These are phyloP conservation scores for Coemansia sp. DNA, from an alignment of 371 early-diverging fungal genomes.

Conservation along the genomic window DNA sequence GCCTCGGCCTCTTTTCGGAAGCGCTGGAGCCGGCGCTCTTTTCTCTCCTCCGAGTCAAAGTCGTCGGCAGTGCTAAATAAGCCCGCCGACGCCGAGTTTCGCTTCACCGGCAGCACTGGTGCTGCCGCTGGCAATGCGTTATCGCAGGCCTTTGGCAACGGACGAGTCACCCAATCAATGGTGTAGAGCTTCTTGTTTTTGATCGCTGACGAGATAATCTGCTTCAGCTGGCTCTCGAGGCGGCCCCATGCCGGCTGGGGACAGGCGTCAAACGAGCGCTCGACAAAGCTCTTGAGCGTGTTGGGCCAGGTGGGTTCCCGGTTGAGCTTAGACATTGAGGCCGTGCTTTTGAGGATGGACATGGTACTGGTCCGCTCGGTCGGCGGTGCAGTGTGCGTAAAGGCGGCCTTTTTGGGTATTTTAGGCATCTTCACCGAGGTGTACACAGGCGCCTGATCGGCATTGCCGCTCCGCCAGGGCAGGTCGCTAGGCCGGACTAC, in stretches of 20 bases:
- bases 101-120: constrained; percentile 14
- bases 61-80: constrained; percentile 10
- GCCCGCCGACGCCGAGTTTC: constrained; percentile 22
- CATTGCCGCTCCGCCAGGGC: constrained; percentile 10
- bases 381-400: neutral
- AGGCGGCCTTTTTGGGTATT: constrained; percentile 15
- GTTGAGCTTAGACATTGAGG: constrained; percentile 2
- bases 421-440: constrained; percentile 19
- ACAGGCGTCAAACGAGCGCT: constrained; percentile 46
- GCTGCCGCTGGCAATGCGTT: neutral
- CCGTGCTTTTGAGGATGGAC: constrained; percentile 1
- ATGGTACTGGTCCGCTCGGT: neutral
- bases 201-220: constrained; percentile 47
- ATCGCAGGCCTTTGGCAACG: constrained; percentile 48
- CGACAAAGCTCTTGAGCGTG: constrained; percentile 39
- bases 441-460: constrained; percentile 26
- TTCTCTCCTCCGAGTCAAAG: constrained; percentile 49
- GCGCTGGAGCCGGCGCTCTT: constrained; percentile 42
- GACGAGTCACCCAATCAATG: constrained; percentile 38
- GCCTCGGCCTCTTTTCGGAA: constrained; percentile 42
- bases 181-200: constrained; percentile 41
- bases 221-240: constrained; percentile 47
- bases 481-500: neutral
- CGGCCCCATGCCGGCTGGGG: constrained; percentile 12
- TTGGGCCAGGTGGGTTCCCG: constrained; percentile 30